phyloP scores from a whole-genome alignment of 1,284 basidiomycete genomes.

The Porodaedalea pini region DNA sequence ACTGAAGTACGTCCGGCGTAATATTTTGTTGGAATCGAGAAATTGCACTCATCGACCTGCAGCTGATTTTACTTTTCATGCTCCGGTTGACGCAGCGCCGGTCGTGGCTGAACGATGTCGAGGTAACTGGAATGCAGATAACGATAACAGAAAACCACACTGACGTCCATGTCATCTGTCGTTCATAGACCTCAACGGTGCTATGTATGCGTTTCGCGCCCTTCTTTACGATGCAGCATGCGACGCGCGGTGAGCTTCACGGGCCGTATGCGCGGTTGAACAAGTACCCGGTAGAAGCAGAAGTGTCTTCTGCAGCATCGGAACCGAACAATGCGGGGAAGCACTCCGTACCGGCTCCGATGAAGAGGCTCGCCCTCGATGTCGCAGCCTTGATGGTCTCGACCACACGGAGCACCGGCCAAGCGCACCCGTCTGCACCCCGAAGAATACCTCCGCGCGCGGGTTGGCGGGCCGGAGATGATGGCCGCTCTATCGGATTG shows the following conservation, averaged over 20 bases:
- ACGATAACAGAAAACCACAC: background rate
- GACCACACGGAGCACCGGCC: conserved; percentile 1
- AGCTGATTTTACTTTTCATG: conserved; percentile 63
- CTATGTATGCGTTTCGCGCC: conserved; percentile 63
- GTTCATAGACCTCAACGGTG: conserved; percentile 36
- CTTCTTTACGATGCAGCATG: conserved; percentile 74
- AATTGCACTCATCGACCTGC: conserved; percentile 15
- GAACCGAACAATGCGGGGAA: conserved; percentile 7
- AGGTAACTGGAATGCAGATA: conserved; percentile 37
- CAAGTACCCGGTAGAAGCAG: conserved; percentile 23
- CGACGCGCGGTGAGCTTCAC: conserved; percentile 59
- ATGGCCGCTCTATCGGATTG: conserved; percentile 25
- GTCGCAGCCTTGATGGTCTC: conserved; percentile 35
- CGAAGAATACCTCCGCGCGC: background rate
- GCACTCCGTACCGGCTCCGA: background rate
- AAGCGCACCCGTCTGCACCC: conserved; percentile 15
- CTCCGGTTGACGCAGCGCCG: conserved; percentile 59
- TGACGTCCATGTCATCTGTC: conserved; percentile 24
- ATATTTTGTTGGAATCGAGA: conserved; percentile 18
- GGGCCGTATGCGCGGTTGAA: conserved; percentile 75
- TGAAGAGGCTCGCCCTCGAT: conserved; percentile 48
- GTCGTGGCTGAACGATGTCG: conserved; percentile 39
- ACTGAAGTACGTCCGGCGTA: conserved; percentile 49
- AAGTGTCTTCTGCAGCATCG: conserved; percentile 6
- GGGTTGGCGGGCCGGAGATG: conserved; percentile 2